Conservation (phyloP, 1,139 yeast species). For the Debaryomyces subglobosus region DNA sequence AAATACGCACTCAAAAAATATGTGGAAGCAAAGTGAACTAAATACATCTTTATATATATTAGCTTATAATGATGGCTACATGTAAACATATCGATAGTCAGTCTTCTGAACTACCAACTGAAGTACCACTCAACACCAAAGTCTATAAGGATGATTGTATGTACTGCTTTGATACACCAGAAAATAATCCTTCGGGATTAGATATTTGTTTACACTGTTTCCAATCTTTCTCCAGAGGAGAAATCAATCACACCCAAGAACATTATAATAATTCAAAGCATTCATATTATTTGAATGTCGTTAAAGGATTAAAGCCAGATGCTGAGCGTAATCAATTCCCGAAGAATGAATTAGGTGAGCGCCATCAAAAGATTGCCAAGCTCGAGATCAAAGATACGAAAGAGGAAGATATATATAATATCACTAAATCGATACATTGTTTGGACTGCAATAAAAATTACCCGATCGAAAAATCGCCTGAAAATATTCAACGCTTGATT, state of each 20-base stretch:
- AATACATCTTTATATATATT: neutral
- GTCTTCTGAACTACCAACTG: conserved; percentile 25
- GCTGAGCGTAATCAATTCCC: conserved; percentile 23
- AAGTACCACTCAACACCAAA: conserved; percentile 24
- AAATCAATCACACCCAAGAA: conserved; percentile 54
- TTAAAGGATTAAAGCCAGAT: conserved; percentile 47
- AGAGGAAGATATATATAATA: conserved; percentile 71
- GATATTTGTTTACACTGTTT: conserved; percentile 74
- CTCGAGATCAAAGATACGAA: conserved; percentile 71
- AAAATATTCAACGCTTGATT: conserved; percentile 33
- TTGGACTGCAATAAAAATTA: conserved; percentile 27
- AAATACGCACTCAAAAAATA: conserved; percentile 1
- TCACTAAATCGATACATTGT: conserved; percentile 49
- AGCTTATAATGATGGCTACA: conserved; percentile 1
- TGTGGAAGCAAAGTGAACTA: neutral
- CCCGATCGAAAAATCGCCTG: conserved; percentile 25
- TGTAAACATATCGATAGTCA: conserved; percentile 19
- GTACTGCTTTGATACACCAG: conserved; percentile 76
- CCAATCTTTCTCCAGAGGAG: conserved; percentile 61
- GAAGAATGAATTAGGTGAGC: conserved; percentile 32
- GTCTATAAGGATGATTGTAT: conserved; percentile 85
- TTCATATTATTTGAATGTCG: conserved; percentile 58
- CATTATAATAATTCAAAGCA: conserved; percentile 59
- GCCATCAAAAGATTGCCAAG: conserved; percentile 63
- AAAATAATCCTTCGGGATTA: conserved; percentile 58